Evolutionary conservation across 805 yeast genomes (phyloP).

Genomic region (Yarrowia hollandica): DNA sequence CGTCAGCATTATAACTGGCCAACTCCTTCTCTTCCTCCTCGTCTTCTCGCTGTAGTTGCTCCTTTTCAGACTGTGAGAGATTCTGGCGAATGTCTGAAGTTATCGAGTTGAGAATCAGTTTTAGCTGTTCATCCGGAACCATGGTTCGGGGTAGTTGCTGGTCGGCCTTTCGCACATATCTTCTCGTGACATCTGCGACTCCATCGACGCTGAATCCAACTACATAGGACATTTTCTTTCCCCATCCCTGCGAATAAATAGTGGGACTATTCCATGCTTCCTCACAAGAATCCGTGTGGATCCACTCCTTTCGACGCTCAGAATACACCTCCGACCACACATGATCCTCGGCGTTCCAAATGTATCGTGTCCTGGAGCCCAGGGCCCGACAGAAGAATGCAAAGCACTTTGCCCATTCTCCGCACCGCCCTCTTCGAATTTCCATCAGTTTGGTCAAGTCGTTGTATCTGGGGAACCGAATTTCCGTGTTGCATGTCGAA

Average conservation of each 20-base stretch:
- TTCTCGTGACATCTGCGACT: slow-evolving; percentile 63
- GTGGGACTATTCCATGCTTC: slow-evolving; percentile 78
- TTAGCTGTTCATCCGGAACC: slow-evolving; percentile 47
- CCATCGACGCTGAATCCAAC: slow-evolving; percentile 65
- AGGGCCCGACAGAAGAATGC: slow-evolving; percentile 67
- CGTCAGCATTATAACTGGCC: slow-evolving; percentile 33
- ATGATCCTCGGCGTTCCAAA: slow-evolving; percentile 92
- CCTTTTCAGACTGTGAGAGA: slow-evolving; percentile 43
- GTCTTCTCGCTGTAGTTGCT: slow-evolving; percentile 44
- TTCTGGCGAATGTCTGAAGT: slow-evolving; percentile 43
- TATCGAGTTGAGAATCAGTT: slow-evolving; percentile 42
- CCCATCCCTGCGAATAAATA: slow-evolving; percentile 83
- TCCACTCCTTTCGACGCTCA: slow-evolving; percentile 61
- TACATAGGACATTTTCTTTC: slow-evolving; percentile 86
- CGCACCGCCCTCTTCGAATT: slow-evolving; percentile 78
- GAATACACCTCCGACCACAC: slow-evolving; percentile 95
- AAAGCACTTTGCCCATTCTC: slow-evolving; percentile 88
- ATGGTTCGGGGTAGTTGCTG: slow-evolving; percentile 51
- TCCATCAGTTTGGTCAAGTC: slow-evolving; percentile 61
- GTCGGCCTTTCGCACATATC: slow-evolving; percentile 55
- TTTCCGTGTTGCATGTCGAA: slow-evolving; percentile 46
- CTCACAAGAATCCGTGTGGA: slow-evolving; percentile 89
- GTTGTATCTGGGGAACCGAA: slow-evolving; percentile 77
- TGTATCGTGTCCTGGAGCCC: slow-evolving; percentile 63
- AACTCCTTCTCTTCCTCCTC: slow-evolving; percentile 37